A percentile compares a stretch with the other conserved stretches of the same genome.
These are phyloP conservation scores for Curvularia sp. DNA, from an alignment of 2,329 filamentous ascomycete species.

Conservation along the genomic window DNA sequence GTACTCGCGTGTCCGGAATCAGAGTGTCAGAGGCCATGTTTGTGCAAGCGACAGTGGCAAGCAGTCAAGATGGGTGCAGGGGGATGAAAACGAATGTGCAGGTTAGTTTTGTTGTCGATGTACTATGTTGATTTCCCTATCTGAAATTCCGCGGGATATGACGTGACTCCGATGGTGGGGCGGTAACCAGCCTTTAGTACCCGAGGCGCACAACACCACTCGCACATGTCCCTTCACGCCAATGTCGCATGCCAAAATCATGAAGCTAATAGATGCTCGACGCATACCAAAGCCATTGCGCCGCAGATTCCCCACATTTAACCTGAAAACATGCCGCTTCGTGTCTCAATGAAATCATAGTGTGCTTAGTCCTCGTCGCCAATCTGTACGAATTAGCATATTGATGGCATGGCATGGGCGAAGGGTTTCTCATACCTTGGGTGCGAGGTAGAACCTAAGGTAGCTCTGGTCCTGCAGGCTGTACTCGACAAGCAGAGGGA, in stretches of 20 bases:
- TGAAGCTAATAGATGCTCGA: conserved; percentile 32
- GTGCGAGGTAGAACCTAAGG: conserved; percentile 95
- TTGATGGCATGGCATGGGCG: background rate
- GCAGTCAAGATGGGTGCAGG: background rate
- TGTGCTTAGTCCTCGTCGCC: conserved; percentile 67
- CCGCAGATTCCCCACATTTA: conserved; percentile 34
- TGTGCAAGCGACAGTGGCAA: conserved; percentile 9
- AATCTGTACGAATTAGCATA: conserved; percentile 65
- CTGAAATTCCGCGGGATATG: conserved; percentile 45
- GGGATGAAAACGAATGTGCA: conserved; percentile 1
- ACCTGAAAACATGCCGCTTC: conserved; percentile 39
- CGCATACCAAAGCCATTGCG: conserved; percentile 40
- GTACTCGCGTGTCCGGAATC: conserved; percentile 71
- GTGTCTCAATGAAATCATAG: conserved; percentile 28
- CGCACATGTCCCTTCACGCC: conserved; percentile 29
- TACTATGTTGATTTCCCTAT: conserved; percentile 46
- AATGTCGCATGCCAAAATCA: conserved; percentile 26
- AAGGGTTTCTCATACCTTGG: conserved; percentile 73
- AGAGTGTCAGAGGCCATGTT: conserved; percentile 49
- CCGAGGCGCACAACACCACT: conserved; percentile 29
- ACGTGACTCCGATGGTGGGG: conserved; percentile 45
- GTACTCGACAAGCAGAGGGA: conserved; percentile 96
- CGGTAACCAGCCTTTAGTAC: conserved; percentile 27
- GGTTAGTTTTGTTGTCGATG: conserved; percentile 17
- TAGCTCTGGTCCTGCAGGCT: conserved; percentile 83